Conservation (phyloP, 2,329 filamentous ascomycete genomes). For the Onygena corvina region DNA sequence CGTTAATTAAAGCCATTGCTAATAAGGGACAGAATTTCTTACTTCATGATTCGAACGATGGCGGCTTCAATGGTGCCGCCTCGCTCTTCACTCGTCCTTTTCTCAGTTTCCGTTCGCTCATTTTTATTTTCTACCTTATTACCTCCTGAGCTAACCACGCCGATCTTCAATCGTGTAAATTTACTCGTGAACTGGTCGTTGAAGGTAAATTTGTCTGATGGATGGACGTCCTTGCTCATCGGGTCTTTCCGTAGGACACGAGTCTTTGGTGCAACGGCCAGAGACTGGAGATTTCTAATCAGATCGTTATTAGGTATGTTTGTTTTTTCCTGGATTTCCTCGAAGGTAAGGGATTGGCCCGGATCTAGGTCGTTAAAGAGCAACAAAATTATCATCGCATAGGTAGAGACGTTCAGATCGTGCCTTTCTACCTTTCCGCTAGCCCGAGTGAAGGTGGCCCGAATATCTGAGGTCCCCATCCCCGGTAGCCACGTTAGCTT, state of each 20-base stretch:
- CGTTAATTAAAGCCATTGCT: constrained; percentile 3
- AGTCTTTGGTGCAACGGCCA: constrained; percentile 73
- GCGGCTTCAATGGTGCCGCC: constrained; percentile 41
- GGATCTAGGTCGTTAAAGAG: constrained; percentile 69
- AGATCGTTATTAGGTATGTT: constrained; percentile 66
- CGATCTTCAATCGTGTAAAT: constrained; percentile 77
- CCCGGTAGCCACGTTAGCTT: constrained; percentile 70
- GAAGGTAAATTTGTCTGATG: constrained; percentile 67
- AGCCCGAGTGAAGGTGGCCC: constrained; percentile 61
- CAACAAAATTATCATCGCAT: constrained; percentile 78
- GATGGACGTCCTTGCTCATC: constrained; percentile 61
- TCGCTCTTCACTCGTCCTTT: constrained; percentile 40
- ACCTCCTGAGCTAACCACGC: constrained; percentile 60
- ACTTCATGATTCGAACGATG: constrained; percentile 45
- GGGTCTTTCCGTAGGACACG: constrained; percentile 71
- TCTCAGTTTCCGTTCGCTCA: constrained; percentile 43
- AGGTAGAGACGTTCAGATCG: constrained; percentile 84
- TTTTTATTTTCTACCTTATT: constrained; percentile 71
- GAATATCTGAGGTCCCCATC: constrained; percentile 76
- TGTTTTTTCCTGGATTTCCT: constrained; percentile 73
- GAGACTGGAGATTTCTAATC: constrained; percentile 62
- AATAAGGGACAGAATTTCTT: constrained; percentile 13
- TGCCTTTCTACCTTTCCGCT: constrained; percentile 65
- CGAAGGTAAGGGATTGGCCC: constrained; percentile 44
- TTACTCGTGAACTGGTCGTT: constrained; percentile 73